Evolutionary conservation across 768 basidiomycete genomes (phyloP).

Genomic region (Sarcodon sp.): DNA sequence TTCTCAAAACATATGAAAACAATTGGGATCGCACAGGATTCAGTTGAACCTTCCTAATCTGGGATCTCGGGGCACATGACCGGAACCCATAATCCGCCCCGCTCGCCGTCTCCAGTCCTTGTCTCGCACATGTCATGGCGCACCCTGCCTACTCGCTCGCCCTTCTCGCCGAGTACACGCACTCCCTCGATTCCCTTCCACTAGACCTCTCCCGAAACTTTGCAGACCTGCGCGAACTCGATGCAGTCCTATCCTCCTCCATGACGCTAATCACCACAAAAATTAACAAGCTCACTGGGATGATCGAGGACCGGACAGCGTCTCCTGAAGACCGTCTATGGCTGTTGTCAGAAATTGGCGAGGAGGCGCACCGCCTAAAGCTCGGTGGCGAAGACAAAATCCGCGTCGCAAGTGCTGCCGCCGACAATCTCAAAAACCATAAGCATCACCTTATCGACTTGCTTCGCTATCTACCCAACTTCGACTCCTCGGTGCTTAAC

Average conservation of each 20-base stretch:
- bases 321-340: constrained; percentile 67
- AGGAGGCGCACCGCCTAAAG: constrained; percentile 84
- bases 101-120: neutral
- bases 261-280: constrained; percentile 72
- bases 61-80: neutral
- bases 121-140: neutral
- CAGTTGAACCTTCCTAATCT: neutral
- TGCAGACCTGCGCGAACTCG: constrained; percentile 95
- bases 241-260: constrained; percentile 89
- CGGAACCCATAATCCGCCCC: neutral
- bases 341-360: constrained; percentile 86
- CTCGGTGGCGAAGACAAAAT: constrained; percentile 98
- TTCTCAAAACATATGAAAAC: too few species aligned
- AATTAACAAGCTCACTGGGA: constrained; percentile 58
- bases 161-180: constrained; percentile 74
- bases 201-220: constrained; percentile 90
- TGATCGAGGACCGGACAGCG: constrained; percentile 55
- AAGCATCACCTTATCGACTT: constrained; percentile 47
- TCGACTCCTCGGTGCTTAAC: constrained; percentile 42
- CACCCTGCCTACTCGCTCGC: constrained; percentile 43
- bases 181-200: constrained; percentile 88
- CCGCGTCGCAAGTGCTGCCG: constrained; percentile 82
- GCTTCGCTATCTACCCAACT: constrained; percentile 48
- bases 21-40: too few species aligned
- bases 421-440: constrained; percentile 72